phyloP scores from a whole-genome alignment of 345 rosid species.

The Euclidium syriacum region DNA sequence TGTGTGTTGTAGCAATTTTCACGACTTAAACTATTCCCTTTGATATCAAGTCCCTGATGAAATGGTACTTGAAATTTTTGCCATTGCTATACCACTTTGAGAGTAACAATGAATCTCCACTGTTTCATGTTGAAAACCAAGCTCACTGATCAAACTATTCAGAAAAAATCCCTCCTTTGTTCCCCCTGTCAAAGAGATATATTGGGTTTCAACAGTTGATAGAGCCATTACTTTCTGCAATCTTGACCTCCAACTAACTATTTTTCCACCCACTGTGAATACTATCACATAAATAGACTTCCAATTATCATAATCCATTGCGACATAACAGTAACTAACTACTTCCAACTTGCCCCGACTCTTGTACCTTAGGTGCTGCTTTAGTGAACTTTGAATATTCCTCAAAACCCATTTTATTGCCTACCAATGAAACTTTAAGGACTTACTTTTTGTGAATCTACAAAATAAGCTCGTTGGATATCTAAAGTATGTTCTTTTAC shows the following conservation, averaged over 20 bases:
- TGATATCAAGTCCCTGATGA: too few species aligned
- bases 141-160: not conserved
- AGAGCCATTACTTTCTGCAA: not conserved
- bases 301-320: not conserved
- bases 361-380: too few species aligned
- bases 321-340: not conserved
- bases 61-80: not conserved
- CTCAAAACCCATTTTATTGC: too few species aligned
- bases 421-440: too few species aligned
- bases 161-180: not conserved
- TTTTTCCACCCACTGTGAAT: not conserved
- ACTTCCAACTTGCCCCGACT: too few species aligned
- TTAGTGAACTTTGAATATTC: too few species aligned
- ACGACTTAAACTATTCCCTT: not conserved
- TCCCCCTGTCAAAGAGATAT: not conserved
- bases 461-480: too few species aligned
- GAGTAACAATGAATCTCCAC: not conserved
- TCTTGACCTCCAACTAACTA: not conserved
- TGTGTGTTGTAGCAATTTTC: not conserved
- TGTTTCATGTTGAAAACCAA: not conserved
- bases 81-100: not conserved
- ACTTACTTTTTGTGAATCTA: too few species aligned
- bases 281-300: not conserved
- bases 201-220: not conserved
- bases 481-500: too few species aligned